Evolutionary conservation across 768 basidiomycete species (phyloP).

Genomic region (Serendipita vermifera): DNA sequence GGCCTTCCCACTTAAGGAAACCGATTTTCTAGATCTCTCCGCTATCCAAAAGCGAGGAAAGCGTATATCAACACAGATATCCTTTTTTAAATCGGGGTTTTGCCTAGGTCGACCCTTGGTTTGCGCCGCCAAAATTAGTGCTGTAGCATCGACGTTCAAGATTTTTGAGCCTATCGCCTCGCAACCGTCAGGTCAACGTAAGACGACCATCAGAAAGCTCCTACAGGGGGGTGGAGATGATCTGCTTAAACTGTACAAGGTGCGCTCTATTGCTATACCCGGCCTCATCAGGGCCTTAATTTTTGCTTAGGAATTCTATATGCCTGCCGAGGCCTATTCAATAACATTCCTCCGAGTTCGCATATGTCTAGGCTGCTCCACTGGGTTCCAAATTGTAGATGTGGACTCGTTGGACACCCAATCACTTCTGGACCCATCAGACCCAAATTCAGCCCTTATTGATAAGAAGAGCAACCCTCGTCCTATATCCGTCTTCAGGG

Average conservation of each 20-base stretch:
- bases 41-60: slow-evolving; percentile 88
- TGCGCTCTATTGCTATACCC: slow-evolving; percentile 25
- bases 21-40: slow-evolving; percentile 81
- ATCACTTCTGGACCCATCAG: slow-evolving; percentile 84
- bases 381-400: slow-evolving; percentile 98
- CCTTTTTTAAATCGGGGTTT: slow-evolving; percentile 93
- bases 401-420: slow-evolving; percentile 95
- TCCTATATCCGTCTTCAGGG: slow-evolving; percentile 93
- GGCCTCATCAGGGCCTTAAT: neutral
- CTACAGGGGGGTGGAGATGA: slow-evolving; percentile 93
- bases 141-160: slow-evolving; percentile 94
- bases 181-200: slow-evolving; percentile 58
- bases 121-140: slow-evolving; percentile 92
- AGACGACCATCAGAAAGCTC: slow-evolving; percentile 89
- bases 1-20: slow-evolving; percentile 86
- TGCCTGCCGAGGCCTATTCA: slow-evolving; percentile 91
- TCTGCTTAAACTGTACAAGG: slow-evolving; percentile 85
- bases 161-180: slow-evolving; percentile 92
- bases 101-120: slow-evolving; percentile 86
- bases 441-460: slow-evolving; percentile 85
- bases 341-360: slow-evolving; percentile 96
- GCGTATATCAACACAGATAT: slow-evolving; percentile 87
- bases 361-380: slow-evolving; percentile 92
- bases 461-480: slow-evolving; percentile 74
- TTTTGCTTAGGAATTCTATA: slow-evolving; percentile 78